phyloP scores from a whole-genome alignment of 2,329 filamentous ascomycete species.

The Pleomassaria siparia region DNA sequence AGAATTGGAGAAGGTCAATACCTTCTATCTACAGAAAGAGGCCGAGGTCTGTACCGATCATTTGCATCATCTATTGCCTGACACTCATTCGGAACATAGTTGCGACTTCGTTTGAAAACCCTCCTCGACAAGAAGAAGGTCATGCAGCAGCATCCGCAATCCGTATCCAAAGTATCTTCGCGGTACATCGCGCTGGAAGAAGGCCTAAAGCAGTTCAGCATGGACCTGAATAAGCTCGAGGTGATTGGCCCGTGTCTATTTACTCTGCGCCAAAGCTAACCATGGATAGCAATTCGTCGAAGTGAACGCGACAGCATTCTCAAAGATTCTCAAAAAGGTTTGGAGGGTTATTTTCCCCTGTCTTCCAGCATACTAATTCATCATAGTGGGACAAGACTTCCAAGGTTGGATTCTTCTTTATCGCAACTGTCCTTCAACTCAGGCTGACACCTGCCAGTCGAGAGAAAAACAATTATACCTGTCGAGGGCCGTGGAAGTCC shows the following conservation, averaged over 20 bases:
- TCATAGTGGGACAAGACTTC: slow-evolving; percentile 94
- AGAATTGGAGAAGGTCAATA: slow-evolving; percentile 97
- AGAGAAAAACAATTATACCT: slow-evolving; percentile 98
- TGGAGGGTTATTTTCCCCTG: slow-evolving; percentile 21
- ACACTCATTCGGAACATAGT: slow-evolving; percentile 55
- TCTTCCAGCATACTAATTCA: slow-evolving; percentile 37
- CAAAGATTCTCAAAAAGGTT: slow-evolving; percentile 96
- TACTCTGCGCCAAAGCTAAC: too few species aligned
- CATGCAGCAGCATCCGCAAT: slow-evolving; percentile 74
- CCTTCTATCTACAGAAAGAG: slow-evolving; percentile 96
- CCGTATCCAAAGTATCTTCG: slow-evolving; percentile 81
- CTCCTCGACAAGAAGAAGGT: slow-evolving; percentile 94
- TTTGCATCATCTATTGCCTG: slow-evolving; percentile 1
- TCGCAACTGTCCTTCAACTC: slow-evolving; percentile 14
- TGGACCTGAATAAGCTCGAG: slow-evolving; percentile 91
- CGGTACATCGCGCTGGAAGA: slow-evolving; percentile 95
- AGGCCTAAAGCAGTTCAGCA: slow-evolving; percentile 95
- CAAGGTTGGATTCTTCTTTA: slow-evolving; percentile 59
- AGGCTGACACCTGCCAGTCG: slow-evolving; percentile 58
- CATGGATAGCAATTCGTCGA: slow-evolving; percentile 83
- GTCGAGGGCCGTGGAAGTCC: slow-evolving; percentile 92
- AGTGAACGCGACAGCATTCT: slow-evolving; percentile 96
- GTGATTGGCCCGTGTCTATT: slow-evolving; percentile 47
- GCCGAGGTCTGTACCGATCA: slow-evolving; percentile 72
- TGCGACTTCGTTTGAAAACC: slow-evolving; percentile 89